Base-by-base conservation (phyloP, 495 filamentous ascomycete species). In the Bombardia bombarda region DNA sequence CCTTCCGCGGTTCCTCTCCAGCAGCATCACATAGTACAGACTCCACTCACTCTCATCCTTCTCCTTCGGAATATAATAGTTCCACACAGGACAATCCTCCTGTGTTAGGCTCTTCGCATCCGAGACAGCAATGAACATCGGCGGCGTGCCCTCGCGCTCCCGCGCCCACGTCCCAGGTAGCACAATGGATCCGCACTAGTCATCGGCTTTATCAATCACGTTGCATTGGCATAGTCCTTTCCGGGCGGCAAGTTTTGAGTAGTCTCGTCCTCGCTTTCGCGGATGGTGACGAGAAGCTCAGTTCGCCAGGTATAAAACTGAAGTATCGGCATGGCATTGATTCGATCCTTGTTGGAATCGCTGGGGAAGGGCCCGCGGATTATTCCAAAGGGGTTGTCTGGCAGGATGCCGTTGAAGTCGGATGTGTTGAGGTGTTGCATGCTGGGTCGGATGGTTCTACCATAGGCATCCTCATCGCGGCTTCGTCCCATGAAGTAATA, bases 101-200 rank as follows among this genome's bases (percentile, higher is more conserved):
- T 25, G 14, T 7, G 46, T 48, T 34, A 65, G 58, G 2, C 12
- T 36, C 32, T 57, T 61, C n/a, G 62, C 60, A 10, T 66, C 60
- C 20, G 56, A 56, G 17, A 63, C 42, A 12, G 62, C 62, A 21
- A 63, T 42, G 32, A 66, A 62, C 26, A 52, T 42, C 24, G 31
- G 21, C 35, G 21, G 18, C 2, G 5, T 2, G 18, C 37, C 37
- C 21, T 40, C 37, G 9, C 24, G 37, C 24, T 12, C 22, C 21
- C 1, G 21, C 13, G 14, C 24, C 37, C 37, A 30, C 24, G 2
- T 14, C n/a, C 13, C 7, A n/a, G 21, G 22, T 12, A 40, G 24
- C n/a, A 40, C 26, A 25, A 40, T 20, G 38, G 38, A 14, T 7
- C 38, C 38, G 38, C 38, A 40, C 38, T 25, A 40, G 38, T 40